A percentile compares a stretch with the other conserved stretches of the same genome.
These are phyloP conservation scores for Elongisporangium prolatum DNA, from an alignment of 352 stramenopile species.

Conservation along the genomic window DNA sequence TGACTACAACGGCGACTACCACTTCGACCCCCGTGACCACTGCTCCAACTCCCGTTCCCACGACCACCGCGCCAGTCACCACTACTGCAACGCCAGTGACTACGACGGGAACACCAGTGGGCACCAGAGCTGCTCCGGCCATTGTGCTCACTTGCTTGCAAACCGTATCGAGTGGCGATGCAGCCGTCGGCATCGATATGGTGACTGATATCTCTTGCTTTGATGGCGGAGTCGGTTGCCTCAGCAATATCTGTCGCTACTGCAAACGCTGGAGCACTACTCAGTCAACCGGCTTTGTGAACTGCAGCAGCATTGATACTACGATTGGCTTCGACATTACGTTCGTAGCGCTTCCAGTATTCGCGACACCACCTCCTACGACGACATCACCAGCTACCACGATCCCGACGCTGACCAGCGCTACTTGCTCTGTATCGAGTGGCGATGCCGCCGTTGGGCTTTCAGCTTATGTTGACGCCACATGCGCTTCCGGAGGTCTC, in stretches of 20 bases:
- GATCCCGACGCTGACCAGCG: neutral
- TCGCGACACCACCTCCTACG: neutral
- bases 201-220: conserved; percentile 25
- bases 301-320: conserved; percentile 11
- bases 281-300: conserved; percentile 18
- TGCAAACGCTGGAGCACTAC: conserved; percentile 21
- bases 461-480: conserved; percentile 18
- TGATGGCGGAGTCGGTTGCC: conserved; percentile 24
- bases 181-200: conserved; percentile 16
- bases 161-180: conserved; percentile 19
- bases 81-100: conserved; percentile 1
- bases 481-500: conserved; percentile 25
- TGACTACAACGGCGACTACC: conserved; percentile 9
- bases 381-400: neutral
- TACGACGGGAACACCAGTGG: conserved; percentile 5
- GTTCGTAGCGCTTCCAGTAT: neutral
- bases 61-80: conserved; percentile 1
- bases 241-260: conserved; percentile 20
- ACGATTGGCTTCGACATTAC: conserved; percentile 5
- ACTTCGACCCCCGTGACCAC: neutral
- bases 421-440: conserved; percentile 11
- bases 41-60: conserved; percentile 6
- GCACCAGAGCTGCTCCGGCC: conserved; percentile 7
- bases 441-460: conserved; percentile 26
- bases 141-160: conserved; percentile 19